Percentiles rank a stretch among this genome's conserved stretches.
phyloP scores from a whole-genome alignment of 345 rosid species.

The Durio zibethinus region DNA sequence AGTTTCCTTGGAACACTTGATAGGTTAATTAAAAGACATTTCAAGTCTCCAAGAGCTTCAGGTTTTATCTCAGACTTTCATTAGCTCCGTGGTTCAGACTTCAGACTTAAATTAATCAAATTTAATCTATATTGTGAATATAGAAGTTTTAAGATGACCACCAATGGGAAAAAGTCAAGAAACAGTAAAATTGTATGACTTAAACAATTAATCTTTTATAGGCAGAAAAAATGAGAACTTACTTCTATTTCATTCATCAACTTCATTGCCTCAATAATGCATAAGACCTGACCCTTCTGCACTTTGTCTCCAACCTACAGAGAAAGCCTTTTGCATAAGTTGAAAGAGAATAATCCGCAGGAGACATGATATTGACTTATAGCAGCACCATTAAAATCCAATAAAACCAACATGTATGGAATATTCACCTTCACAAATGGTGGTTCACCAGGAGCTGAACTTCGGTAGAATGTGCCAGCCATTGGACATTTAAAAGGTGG shows the following conservation, averaged over 20 bases:
- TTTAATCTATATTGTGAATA: background rate
- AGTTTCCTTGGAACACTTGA: background rate
- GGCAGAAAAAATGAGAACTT: conserved; percentile 24
- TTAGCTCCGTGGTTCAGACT: background rate
- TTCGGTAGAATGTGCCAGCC: conserved; percentile 88
- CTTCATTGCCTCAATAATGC: conserved; percentile 95
- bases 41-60: background rate
- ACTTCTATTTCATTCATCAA: conserved; percentile 95
- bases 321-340: conserved; percentile 11
- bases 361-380: background rate
- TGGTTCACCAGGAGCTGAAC: conserved; percentile 75
- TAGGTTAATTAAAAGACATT: background rate
- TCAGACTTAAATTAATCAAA: background rate
- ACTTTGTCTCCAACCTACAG: conserved; percentile 89
- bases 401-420: conserved; percentile 9
- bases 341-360: background rate
- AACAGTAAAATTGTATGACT: background rate
- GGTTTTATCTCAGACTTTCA: background rate
- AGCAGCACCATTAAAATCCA: conserved; percentile 6
- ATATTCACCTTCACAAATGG: conserved; percentile 69
- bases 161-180: background rate
- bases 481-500: conserved; percentile 82
- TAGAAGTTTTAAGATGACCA: background rate
- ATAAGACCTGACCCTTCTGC: conserved; percentile 82
- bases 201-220: background rate